These are phyloP conservation scores for Gyrodon lividus DNA, from an alignment of 768 basidiomycete species.

Conservation along the genomic window DNA sequence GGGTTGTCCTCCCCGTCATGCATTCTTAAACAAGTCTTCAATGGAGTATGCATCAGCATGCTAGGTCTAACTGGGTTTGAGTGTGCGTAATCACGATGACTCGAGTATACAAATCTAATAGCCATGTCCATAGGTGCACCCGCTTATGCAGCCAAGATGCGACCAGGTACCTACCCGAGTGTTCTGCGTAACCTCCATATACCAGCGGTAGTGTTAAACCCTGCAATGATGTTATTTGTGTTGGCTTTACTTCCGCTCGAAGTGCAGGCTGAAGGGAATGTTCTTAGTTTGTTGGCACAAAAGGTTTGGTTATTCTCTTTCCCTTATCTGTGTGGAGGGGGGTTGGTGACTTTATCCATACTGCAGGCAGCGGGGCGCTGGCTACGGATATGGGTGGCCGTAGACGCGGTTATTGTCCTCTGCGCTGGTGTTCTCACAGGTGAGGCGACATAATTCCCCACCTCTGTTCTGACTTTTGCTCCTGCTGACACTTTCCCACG, in stretches of 20 bases:
- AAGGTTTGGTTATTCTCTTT: constrained; percentile 33
- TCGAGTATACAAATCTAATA: not conserved
- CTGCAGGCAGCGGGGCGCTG: constrained; percentile 55
- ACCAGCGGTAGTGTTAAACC: constrained; percentile 56
- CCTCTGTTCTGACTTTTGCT: not conserved
- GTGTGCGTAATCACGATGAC: constrained; percentile 36
- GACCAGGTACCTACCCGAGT: constrained; percentile 50
- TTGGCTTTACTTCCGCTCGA: constrained; percentile 57
- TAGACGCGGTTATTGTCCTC: constrained; percentile 70
- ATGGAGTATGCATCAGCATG: constrained; percentile 70
- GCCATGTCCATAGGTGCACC: constrained; percentile 46
- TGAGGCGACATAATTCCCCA: constrained; percentile 15
- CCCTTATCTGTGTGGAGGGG: not conserved
- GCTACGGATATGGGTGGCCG: constrained; percentile 60
- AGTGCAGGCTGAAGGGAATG: constrained; percentile 51
- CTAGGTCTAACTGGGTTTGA: constrained; percentile 72
- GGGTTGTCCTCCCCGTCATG: constrained; percentile 26
- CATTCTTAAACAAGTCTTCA: constrained; percentile 50
- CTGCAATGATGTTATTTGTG: constrained; percentile 56
- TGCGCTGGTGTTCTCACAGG: constrained; percentile 73
- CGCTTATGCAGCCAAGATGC: constrained; percentile 62
- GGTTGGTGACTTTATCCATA: not conserved
- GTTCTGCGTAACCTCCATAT: constrained; percentile 67
- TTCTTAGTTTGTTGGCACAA: constrained; percentile 64
- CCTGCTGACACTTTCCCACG: constrained; percentile 1